phyloP scores from a whole-genome alignment of 805 yeast species.

The Kodamaea kaohsiungensis region DNA sequence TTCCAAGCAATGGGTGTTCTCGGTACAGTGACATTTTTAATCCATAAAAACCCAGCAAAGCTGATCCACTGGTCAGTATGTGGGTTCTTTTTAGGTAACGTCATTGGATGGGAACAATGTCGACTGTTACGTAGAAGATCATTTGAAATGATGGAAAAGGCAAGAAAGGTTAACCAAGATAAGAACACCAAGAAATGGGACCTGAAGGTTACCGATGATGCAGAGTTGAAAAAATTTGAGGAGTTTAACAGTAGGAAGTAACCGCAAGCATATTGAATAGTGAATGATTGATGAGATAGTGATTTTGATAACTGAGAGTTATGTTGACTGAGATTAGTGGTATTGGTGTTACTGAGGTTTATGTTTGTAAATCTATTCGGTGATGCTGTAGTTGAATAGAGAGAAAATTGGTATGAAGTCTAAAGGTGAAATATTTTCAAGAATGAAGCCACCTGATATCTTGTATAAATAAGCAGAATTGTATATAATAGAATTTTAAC shows the following conservation, averaged over 20 bases:
- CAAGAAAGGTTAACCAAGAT: constrained; percentile 51
- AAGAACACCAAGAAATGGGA: constrained; percentile 34
- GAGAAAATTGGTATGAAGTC: background rate
- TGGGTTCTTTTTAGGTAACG: constrained; percentile 75
- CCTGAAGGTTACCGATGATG: constrained; percentile 16
- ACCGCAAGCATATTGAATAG: background rate
- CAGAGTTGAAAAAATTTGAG: constrained; percentile 12
- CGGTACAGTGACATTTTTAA: constrained; percentile 64
- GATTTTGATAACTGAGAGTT: background rate
- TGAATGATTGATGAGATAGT: background rate
- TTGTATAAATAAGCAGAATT: background rate
- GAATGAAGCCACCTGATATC: background rate
- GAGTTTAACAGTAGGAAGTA: constrained; percentile 14
- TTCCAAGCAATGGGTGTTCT: constrained; percentile 70
- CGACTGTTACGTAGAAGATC: constrained; percentile 67
- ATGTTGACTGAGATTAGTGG: too few species aligned
- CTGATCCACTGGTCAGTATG: constrained; percentile 83
- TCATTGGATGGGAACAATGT: constrained; percentile 94
- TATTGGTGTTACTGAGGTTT: too few species aligned
- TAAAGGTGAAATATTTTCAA: background rate
- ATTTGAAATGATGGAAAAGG: constrained; percentile 65
- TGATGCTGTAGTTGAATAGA: too few species aligned
- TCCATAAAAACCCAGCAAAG: constrained; percentile 59
- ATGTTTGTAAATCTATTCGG: too few species aligned
- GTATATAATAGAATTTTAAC: background rate